phyloP scores from a whole-genome alignment of 1,139 yeast species.

The Yamadazyma jaroonii region DNA sequence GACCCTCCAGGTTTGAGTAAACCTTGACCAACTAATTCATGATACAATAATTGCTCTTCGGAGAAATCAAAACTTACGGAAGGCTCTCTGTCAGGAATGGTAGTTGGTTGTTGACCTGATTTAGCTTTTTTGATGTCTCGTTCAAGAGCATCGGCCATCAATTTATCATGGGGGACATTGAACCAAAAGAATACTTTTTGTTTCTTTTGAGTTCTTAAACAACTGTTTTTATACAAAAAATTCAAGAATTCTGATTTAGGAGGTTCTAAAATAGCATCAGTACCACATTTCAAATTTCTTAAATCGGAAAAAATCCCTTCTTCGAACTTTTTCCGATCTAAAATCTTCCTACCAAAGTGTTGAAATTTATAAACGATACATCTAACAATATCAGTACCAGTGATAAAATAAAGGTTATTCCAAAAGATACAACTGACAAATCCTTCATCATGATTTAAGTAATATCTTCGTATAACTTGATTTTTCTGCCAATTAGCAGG shows the following conservation, averaged over 20 bases:
- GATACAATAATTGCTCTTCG: conserved; percentile 42
- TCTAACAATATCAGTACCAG: conserved; percentile 95
- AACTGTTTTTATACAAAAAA: conserved; percentile 79
- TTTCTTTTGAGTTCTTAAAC: conserved; percentile 92
- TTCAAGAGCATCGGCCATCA: conserved; percentile 92
- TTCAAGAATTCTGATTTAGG: conserved; percentile 87
- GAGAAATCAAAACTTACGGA: conserved; percentile 60
- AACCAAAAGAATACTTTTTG: conserved; percentile 98
- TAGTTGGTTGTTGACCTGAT: conserved; percentile 55
- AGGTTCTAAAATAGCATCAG: conserved; percentile 83
- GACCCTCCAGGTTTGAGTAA: conserved; percentile 20
- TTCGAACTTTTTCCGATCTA: conserved; percentile 90
- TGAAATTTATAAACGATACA: conserved; percentile 86
- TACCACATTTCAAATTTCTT: conserved; percentile 80
- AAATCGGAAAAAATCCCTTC: conserved; percentile 94
- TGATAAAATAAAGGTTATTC: conserved; percentile 86
- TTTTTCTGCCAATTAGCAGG: conserved; percentile 93
- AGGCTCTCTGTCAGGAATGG: conserved; percentile 59
- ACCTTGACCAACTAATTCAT: conserved; percentile 49
- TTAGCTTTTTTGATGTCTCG: conserved; percentile 84
- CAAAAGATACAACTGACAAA: conserved; percentile 89
- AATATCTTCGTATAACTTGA: conserved; percentile 83
- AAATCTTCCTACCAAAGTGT: conserved; percentile 82
- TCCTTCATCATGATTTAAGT: conserved; percentile 84
- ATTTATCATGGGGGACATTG: conserved; percentile 89